Evolutionary conservation across 1,284 basidiomycete genomes (phyloP), one percentile per base, ranked within the genome.

Genomic region (Ceratobasidium papillatum): DNA sequence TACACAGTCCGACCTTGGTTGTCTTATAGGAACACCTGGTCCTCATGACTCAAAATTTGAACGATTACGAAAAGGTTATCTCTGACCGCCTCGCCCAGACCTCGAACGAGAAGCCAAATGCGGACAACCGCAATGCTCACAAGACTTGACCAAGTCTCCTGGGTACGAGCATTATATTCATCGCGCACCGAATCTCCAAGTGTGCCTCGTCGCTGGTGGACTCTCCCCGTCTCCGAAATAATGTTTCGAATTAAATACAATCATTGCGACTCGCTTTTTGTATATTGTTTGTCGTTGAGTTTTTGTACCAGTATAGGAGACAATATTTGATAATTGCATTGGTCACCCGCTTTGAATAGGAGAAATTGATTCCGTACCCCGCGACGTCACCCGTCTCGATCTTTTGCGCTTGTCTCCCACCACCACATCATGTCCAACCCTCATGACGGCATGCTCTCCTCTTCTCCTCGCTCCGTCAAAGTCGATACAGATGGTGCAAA

Each of bases 11-110:
- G 36, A 36, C n/a, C n/a, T 30, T 43, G 71, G 38, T 68, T 51
- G 9, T 11, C 43, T 79, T 81, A 22, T 81, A 95, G 86, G 98
- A 99, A 83, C 98, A 99, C 84, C 84, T 99, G 82, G 99, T 99
- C 83, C 99, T 98, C 36, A 99, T 99, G 96, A 99, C 97, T 1
- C 97, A 99, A 83, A 99, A 98, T 82, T 82, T 99, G 86, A 98
- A 98, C 82, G 96, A 98, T 83, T 99, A 98, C 85, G 96, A 99
- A 82, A 99, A 99, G 87, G 99, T 99, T 81, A 87, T 99, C 8
- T 98, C 96, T n/a, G 99, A 99, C 82, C 99, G 98, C 84, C 91
- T 98, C 71, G 96, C 96, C 0, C 96, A 98, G 80, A 99, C 98
- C 79, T 96, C 94, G 49, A 98, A 98, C 83, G 96, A 98, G 84